Percentiles rank a stretch among this genome's conserved stretches.
Conservation (phyloP, 495 filamentous ascomycete genomes). For the Penicillium parvum region DNA sequence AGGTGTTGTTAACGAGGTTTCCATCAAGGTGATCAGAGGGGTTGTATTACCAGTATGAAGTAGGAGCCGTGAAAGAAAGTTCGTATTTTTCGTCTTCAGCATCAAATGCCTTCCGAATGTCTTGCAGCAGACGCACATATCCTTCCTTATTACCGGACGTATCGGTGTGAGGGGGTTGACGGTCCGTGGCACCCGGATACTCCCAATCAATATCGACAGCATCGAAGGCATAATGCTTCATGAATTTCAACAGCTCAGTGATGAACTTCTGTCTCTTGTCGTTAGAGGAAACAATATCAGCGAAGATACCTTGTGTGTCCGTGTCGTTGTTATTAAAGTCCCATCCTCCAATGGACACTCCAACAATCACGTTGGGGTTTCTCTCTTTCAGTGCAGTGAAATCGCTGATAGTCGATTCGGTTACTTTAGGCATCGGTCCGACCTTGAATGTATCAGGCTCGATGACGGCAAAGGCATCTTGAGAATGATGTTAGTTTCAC, state of each 20-base stretch:
- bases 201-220: slow-evolving; percentile 49
- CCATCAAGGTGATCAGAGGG: too few species aligned
- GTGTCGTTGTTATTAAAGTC: slow-evolving; percentile 31
- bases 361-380: background rate
- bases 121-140: slow-evolving; percentile 36
- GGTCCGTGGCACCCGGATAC: slow-evolving; percentile 46
- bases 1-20: too few species aligned
- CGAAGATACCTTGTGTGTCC: slow-evolving; percentile 21
- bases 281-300: slow-evolving; percentile 25
- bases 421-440: background rate
- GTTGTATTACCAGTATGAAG: slow-evolving; percentile 56
- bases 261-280: slow-evolving; percentile 20
- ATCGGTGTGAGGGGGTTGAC: slow-evolving; percentile 40
- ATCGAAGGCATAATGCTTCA: slow-evolving; percentile 27
- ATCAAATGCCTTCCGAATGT: slow-evolving; percentile 23
- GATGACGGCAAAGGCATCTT: slow-evolving; percentile 14
- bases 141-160: slow-evolving; percentile 38
- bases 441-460: background rate
- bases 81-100: slow-evolving; percentile 21
- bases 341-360: slow-evolving; percentile 37
- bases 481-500: too few species aligned
- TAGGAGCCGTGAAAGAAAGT: slow-evolving; percentile 41
- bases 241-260: slow-evolving; percentile 36
- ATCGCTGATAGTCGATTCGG: background rate
- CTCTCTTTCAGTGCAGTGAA: background rate